Base-by-base conservation (phyloP, 345 rosid genomes). In the Hypericum androsaemum region DNA sequence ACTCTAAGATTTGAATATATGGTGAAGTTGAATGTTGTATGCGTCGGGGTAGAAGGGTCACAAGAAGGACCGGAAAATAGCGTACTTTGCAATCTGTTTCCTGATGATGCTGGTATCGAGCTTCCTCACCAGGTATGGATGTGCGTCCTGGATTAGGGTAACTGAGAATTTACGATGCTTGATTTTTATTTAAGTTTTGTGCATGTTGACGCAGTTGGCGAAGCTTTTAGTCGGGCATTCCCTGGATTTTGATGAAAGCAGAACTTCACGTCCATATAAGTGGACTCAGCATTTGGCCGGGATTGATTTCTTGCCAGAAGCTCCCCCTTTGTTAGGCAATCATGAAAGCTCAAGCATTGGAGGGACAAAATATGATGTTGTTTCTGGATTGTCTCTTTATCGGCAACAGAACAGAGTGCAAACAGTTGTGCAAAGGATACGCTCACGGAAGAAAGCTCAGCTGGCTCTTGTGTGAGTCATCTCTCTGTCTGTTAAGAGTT, bases 231-330 rank as follows among this genome's bases (percentile, higher is more conserved):
- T 76, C 66, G 86, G 95, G 5, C 71, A 73, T 48, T 43, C 44
- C 51, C 74, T 60, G 40, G 66, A 57, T 47, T 85, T 88, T 60
- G 87, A 78, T 69, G 76, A 65, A 50, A 77, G 63, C 63, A 80
- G 80, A 70, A 70, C 66, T 54, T 83, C 79, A 41, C 94, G 85
- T 56, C 94, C 97, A 41, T 92, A 80, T 63, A 88, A 83, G 68
- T 84, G 96, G 98, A 95, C 86, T 32, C 96, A 85, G 57, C 88
- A 78, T 74, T 75, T 92, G 73, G 96, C 96, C 0, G 98, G 96
- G 66, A 85, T 92, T 49, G 95, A 79, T 74, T 75, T 88, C 73
- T 77, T 88, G 59, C 97, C 94, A 7, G 98, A 92, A 65, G 78
- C 83, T 57, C 68, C 94, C 41, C 94, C 87, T 10, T 65, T 85